Evolutionary conservation across 306 rosid species (phyloP).

Genomic region (Cucurbita ficifolia): DNA sequence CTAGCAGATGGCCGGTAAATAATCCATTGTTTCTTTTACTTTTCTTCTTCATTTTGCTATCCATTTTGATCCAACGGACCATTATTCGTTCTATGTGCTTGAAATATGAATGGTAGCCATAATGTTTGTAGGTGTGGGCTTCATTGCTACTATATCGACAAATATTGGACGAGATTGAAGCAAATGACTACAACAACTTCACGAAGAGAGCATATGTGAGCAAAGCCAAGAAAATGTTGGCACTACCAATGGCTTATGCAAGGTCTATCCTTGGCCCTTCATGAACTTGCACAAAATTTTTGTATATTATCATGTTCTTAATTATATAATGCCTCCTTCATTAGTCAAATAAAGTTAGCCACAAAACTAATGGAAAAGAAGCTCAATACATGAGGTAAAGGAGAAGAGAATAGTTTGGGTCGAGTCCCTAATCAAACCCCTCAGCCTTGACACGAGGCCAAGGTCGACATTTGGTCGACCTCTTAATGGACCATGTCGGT

Average conservation of each 20-base stretch:
- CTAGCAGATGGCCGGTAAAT: conserved; percentile 78
- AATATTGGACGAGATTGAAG: conserved; percentile 76
- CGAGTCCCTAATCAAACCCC: no score
- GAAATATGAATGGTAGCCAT: not conserved
- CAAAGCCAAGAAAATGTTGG: conserved; percentile 55
- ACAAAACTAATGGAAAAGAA: no score
- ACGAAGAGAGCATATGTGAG: conserved; percentile 62
- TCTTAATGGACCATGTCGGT: no score
- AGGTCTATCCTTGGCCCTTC: conserved; percentile 36
- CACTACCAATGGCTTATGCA: conserved; percentile 52
- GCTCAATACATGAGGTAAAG: no score
- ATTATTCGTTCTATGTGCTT: not conserved
- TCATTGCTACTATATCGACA: conserved; percentile 50
- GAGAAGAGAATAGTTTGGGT: no score
- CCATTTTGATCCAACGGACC: no score
- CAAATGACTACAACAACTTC: conserved; percentile 66
- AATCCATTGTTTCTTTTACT: no score
- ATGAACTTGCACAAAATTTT: not conserved
- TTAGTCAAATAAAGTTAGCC: no score
- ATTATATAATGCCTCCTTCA: not conserved
- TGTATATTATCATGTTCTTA: not conserved
- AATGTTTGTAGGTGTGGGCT: conserved; percentile 48
- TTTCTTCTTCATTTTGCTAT: no score
- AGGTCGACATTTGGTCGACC: no score
- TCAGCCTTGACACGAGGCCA: no score